These are phyloP conservation scores for Suillus ampliporus DNA, from an alignment of 768 basidiomycete species.

Conservation along the genomic window DNA sequence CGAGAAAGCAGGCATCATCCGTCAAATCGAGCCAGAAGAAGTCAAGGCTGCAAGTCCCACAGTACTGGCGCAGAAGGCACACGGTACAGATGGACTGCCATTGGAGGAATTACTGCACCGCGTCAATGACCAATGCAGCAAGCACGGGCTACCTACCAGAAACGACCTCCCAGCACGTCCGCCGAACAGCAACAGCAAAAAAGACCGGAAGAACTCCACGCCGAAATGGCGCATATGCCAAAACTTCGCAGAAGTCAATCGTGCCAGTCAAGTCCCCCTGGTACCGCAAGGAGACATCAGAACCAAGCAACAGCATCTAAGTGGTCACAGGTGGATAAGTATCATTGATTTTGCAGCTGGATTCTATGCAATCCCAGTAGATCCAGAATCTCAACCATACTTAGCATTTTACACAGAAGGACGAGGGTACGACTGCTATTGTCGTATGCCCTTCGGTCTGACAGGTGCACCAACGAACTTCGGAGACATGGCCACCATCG, in stretches of 20 bases:
- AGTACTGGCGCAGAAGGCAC: constrained; percentile 44
- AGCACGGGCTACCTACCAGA: constrained; percentile 2
- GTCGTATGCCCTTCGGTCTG: constrained; percentile 29
- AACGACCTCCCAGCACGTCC: neutral
- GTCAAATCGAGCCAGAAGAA: constrained; percentile 3
- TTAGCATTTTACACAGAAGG: constrained; percentile 29
- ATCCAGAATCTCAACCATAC: constrained; percentile 20
- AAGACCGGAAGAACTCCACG: neutral
- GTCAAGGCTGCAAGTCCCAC: constrained; percentile 30
- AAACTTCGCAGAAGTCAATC: constrained; percentile 28
- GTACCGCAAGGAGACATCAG: constrained; percentile 30
- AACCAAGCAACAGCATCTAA: constrained; percentile 22
- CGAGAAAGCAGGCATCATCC: neutral
- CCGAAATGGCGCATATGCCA: constrained; percentile 43
- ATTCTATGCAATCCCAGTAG: constrained; percentile 29
- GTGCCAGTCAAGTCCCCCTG: constrained; percentile 20
- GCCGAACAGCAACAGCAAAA: constrained; percentile 24
- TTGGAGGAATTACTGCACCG: constrained; percentile 40
- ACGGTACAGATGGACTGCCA: constrained; percentile 33
- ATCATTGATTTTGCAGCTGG: constrained; percentile 30
- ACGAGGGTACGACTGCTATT: constrained; percentile 25
- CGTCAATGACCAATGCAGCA: constrained; percentile 34
- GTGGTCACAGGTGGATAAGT: constrained; percentile 25
- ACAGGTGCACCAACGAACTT: constrained; percentile 34
- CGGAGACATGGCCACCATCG: constrained; percentile 30